A percentile compares a stretch with the other conserved stretches of the same genome.
These are phyloP conservation scores for Rhizophagus clarus DNA, from an alignment of 192 early-diverging fungal species.

Conservation along the genomic window DNA sequence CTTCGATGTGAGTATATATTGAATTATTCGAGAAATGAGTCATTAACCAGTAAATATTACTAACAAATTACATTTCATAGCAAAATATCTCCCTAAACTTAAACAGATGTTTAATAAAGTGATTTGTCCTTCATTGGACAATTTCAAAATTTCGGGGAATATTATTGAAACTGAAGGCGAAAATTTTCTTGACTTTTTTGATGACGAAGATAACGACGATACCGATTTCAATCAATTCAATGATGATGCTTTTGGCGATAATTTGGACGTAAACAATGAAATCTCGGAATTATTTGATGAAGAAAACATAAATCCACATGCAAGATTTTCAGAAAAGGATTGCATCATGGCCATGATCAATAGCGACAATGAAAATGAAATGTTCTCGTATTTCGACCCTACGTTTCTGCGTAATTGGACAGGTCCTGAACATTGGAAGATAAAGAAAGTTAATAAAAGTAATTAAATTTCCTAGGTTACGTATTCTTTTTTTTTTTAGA, in stretches of 20 bases:
- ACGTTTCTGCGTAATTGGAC: constrained; percentile 85
- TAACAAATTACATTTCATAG: not conserved
- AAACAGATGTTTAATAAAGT: constrained; percentile 35
- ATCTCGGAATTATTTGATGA: not conserved
- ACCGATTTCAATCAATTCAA: too few relatives aligned
- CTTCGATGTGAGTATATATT: constrained; percentile 17
- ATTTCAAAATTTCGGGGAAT: constrained; percentile 59
- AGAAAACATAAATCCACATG: not conserved
- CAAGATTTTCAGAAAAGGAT: not conserved
- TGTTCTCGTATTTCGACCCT: constrained; percentile 50
- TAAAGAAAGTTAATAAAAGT: constrained; percentile 49
- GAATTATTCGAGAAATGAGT: too few relatives aligned
- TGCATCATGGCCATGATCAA: not conserved
- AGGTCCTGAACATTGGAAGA: constrained; percentile 91
- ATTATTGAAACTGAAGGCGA: not conserved
- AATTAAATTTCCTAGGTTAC: not conserved
- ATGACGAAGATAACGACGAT: too few relatives aligned
- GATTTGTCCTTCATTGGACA: constrained; percentile 70
- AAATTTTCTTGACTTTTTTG: constrained; percentile 37
- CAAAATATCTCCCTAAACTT: constrained; percentile 26
- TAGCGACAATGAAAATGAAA: not conserved
- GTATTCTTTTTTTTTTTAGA: not conserved
- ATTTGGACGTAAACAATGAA: not conserved
- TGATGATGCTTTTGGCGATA: too few relatives aligned
- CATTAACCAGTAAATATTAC: not conserved